Conservation (phyloP, 345 rosid species). For the Jatropha curcas region DNA sequence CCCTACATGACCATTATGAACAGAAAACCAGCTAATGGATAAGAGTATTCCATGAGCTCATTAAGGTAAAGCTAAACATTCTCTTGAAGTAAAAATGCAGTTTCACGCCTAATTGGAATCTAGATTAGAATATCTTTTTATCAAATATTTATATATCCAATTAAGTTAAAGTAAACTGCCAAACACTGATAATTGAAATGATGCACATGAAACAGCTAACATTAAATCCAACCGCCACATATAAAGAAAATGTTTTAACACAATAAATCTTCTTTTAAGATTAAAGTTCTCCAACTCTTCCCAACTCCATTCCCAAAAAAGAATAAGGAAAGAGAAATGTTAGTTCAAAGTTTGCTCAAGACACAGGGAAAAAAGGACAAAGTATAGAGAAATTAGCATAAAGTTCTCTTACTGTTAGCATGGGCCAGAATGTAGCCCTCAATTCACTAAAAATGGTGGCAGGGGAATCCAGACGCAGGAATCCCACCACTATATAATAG, state of each 20-base stretch:
- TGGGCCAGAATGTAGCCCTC: conserved; percentile 76
- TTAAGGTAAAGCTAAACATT: background rate
- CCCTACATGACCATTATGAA: background rate
- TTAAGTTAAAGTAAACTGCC: background rate
- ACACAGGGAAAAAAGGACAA: background rate
- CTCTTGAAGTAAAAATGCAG: background rate
- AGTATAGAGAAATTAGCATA: background rate
- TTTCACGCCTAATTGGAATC: background rate
- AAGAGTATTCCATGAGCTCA: background rate
- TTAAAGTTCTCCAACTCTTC: background rate
- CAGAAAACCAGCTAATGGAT: background rate
- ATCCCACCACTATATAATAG: conserved; percentile 65
- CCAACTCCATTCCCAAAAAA: background rate
- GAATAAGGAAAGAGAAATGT: background rate
- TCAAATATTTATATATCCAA: background rate
- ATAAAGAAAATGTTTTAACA: background rate
- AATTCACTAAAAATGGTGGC: conserved; percentile 57
- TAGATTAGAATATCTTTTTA: background rate
- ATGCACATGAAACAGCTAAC: background rate
- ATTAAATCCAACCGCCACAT: background rate
- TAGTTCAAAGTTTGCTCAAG: conserved; percentile 1
- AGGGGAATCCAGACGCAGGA: conserved; percentile 84
- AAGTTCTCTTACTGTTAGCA: conserved; percentile 71
- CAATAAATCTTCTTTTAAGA: background rate
- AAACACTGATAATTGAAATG: background rate